Percentiles rank a stretch among this genome's conserved stretches.
These are phyloP conservation scores for Trichoderma breve DNA, from an alignment of 2,329 filamentous ascomycete species.

Conservation along the genomic window DNA sequence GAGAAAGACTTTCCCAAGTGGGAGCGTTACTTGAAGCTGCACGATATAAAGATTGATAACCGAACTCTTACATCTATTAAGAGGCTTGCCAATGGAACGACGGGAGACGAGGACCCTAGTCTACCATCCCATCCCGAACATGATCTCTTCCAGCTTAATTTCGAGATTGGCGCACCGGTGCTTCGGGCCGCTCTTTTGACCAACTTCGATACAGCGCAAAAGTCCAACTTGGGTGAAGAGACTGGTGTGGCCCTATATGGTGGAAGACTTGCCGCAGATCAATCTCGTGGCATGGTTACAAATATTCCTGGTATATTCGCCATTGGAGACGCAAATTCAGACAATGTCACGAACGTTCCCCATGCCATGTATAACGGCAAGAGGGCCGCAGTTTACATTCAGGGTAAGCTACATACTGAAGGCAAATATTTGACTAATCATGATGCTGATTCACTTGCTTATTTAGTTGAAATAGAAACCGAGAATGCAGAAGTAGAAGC, in stretches of 20 bases:
- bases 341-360: constrained; percentile 59
- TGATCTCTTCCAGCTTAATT: constrained; percentile 56
- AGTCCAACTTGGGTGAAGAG: constrained; percentile 45
- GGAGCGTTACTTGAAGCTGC: constrained; percentile 47
- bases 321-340: constrained; percentile 59
- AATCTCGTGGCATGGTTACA: constrained; percentile 45
- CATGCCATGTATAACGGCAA: constrained; percentile 61
- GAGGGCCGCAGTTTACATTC: constrained; percentile 54
- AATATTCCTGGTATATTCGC: constrained; percentile 56
- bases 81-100: constrained; percentile 43
- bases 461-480: constrained; percentile 41
- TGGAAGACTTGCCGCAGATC: constrained; percentile 44
- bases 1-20: constrained; percentile 45
- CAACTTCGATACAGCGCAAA: constrained; percentile 48
- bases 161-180: constrained; percentile 45
- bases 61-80: constrained; percentile 49
- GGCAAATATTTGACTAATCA: neutral
- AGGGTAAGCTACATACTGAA: constrained; percentile 44
- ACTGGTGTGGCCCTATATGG: constrained; percentile 47
- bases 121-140: constrained; percentile 47
- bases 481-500: constrained; percentile 33
- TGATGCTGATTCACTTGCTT: neutral
- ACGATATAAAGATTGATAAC: constrained; percentile 56
- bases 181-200: constrained; percentile 52
- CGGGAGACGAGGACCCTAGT: constrained; percentile 39